These are phyloP conservation scores for Penicillium odoratum DNA, from an alignment of 495 filamentous ascomycete species.

Conservation along the genomic window DNA sequence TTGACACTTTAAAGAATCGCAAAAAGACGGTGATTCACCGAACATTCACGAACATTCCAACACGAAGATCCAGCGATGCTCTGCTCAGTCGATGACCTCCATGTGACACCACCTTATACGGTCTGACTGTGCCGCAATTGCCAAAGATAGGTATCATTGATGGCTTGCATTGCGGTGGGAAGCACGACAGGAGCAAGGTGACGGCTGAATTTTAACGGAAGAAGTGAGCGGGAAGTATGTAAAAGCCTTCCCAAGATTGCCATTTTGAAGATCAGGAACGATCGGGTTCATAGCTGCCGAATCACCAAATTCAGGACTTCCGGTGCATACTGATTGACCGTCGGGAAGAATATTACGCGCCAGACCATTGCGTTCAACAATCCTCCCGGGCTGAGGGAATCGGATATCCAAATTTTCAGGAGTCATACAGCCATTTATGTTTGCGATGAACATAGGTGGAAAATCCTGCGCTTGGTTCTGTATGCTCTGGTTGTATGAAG, in stretches of 20 bases:
- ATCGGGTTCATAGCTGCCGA: not conserved
- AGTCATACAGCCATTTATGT: conserved; percentile 64
- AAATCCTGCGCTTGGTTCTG: conserved; percentile 40
- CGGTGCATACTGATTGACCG: not conserved
- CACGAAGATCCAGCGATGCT: not conserved
- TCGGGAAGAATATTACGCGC: not conserved
- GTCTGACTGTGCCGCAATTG: not conserved
- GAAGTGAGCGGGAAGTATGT: not conserved
- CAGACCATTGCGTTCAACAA: conserved; percentile 39
- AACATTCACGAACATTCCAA: not conserved
- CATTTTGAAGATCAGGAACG: not conserved
- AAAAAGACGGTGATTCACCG: not conserved
- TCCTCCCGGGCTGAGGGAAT: conserved; percentile 70
- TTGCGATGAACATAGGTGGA: conserved; percentile 76
- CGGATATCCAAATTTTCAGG: conserved; percentile 50
- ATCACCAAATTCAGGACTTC: not conserved
- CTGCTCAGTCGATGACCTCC: not conserved
- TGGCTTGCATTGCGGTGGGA: not conserved
- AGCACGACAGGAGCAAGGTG: not conserved
- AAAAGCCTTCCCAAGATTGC: not conserved
- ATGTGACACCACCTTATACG: not conserved
- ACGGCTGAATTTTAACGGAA: not conserved
- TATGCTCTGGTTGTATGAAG: conserved; percentile 21
- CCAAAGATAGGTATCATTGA: not conserved
- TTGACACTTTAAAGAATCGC: not conserved